phyloP scores from a whole-genome alignment of 768 basidiomycete genomes.

The Plicaturopsis crispa region DNA sequence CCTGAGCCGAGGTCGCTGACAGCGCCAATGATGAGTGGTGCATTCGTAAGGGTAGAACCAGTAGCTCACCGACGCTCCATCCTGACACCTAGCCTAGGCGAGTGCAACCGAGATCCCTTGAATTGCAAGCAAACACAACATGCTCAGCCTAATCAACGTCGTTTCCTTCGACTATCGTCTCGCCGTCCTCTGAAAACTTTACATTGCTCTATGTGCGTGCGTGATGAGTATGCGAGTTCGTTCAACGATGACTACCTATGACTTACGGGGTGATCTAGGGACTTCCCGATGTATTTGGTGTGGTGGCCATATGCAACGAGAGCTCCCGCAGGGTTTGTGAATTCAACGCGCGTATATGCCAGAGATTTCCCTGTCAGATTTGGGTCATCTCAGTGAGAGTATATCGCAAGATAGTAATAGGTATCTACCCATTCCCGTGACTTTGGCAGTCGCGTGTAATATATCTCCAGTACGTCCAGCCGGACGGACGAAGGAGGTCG shows the following conservation, averaged over 20 bases:
- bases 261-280: conserved; percentile 34
- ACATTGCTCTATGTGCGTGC: conserved; percentile 50
- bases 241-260: conserved; percentile 11
- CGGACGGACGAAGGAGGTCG: conserved; percentile 56
- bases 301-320: conserved; percentile 81
- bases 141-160: conserved; percentile 38
- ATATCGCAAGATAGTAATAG: neutral
- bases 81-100: no score
- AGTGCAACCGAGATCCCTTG: no score
- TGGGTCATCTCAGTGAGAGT: neutral
- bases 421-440: conserved; percentile 64
- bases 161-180: conserved; percentile 57
- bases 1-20: no score
- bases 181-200: conserved; percentile 74
- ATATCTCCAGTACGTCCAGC: conserved; percentile 66
- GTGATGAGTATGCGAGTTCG: conserved; percentile 27
- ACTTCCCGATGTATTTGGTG: conserved; percentile 80
- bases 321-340: conserved; percentile 54
- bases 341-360: conserved; percentile 78
- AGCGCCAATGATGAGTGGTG: no score
- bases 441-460: conserved; percentile 52
- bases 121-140: no score
- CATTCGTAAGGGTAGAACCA: no score
- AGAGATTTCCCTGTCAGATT: conserved; percentile 57
- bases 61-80: no score